Evolutionary conservation across 495 filamentous ascomycete genomes (phyloP).

Genomic region (Rhypophila decipiens): DNA sequence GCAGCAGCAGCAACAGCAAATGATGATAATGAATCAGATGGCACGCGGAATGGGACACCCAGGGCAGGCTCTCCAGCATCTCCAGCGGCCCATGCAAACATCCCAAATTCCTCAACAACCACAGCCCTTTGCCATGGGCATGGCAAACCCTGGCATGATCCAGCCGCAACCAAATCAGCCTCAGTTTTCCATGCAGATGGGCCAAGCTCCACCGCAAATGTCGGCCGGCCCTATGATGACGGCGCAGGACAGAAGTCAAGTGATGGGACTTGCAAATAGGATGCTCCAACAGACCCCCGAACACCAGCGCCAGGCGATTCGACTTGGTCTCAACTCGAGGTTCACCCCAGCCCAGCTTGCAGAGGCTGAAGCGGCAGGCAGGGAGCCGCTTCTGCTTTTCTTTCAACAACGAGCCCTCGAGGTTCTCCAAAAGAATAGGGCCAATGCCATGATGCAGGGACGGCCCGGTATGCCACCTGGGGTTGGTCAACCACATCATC

Average conservation of each 20-base stretch:
- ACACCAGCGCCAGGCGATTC: slow-evolving; percentile 22
- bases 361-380: slow-evolving; percentile 23
- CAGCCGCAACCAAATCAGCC: slow-evolving; percentile 27
- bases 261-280: slow-evolving; percentile 22
- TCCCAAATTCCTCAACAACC: slow-evolving; percentile 34
- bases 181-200: slow-evolving; percentile 35
- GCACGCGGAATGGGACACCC: slow-evolving; percentile 30
- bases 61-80: slow-evolving; percentile 38
- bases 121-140: slow-evolving; percentile 28
- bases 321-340: slow-evolving; percentile 22
- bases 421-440: slow-evolving; percentile 10
- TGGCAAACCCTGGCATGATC: slow-evolving; percentile 23
- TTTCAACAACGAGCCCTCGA: slow-evolving; percentile 35
- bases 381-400: slow-evolving; percentile 35
- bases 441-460: slow-evolving; percentile 12
- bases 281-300: slow-evolving; percentile 23
- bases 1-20: slow-evolving; percentile 23
- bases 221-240: slow-evolving; percentile 15
- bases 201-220: slow-evolving; percentile 1
- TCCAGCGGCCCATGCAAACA: slow-evolving; percentile 45
- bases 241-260: slow-evolving; percentile 20
- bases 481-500: slow-evolving; percentile 21
- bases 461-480: slow-evolving; percentile 20
- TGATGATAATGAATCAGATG: slow-evolving; percentile 45
- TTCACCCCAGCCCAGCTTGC: slow-evolving; percentile 19